phyloP scores from a whole-genome alignment of 1,139 yeast genomes.

The Yamadazyma membranifaciens region DNA sequence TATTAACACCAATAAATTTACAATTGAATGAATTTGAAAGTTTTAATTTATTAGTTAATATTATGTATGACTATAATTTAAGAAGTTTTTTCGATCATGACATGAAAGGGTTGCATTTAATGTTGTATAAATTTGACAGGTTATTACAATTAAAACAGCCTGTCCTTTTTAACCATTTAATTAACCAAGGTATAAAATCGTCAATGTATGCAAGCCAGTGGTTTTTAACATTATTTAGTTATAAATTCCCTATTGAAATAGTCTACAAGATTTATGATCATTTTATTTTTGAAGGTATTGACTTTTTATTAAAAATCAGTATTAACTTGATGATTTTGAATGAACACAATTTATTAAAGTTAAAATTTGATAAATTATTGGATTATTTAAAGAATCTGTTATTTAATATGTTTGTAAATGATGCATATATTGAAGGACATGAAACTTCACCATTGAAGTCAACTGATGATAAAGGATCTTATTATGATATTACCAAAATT shows the following conservation, averaged over 20 bases:
- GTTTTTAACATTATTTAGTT: conserved; percentile 92
- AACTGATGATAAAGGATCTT: conserved; percentile 11
- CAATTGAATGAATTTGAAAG: conserved; percentile 84
- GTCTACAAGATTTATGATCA: conserved; percentile 83
- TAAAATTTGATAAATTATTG: conserved; percentile 73
- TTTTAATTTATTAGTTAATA: conserved; percentile 72
- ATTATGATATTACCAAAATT: conserved; percentile 67
- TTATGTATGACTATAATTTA: conserved; percentile 82
- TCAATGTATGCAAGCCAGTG: conserved; percentile 97
- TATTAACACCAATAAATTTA: conserved; percentile 79
- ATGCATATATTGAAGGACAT: conserved; percentile 25
- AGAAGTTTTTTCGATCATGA: conserved; percentile 79
- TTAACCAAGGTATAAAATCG: conserved; percentile 80
- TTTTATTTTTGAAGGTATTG: conserved; percentile 85
- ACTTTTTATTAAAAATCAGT: conserved; percentile 77
- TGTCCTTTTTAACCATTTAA: conserved; percentile 67
- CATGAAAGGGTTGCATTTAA: conserved; percentile 88
- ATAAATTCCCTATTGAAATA: conserved; percentile 83
- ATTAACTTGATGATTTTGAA: conserved; percentile 72
- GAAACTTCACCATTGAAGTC: conserved; percentile 10
- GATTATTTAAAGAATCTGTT: conserved; percentile 75
- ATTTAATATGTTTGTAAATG: conserved; percentile 65
- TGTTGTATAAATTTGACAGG: conserved; percentile 86
- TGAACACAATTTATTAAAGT: conserved; percentile 52
- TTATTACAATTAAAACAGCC: conserved; percentile 71